phyloP scores from a whole-genome alignment of 2,329 filamentous ascomycete genomes.

The Aureobasidium sp. region DNA sequence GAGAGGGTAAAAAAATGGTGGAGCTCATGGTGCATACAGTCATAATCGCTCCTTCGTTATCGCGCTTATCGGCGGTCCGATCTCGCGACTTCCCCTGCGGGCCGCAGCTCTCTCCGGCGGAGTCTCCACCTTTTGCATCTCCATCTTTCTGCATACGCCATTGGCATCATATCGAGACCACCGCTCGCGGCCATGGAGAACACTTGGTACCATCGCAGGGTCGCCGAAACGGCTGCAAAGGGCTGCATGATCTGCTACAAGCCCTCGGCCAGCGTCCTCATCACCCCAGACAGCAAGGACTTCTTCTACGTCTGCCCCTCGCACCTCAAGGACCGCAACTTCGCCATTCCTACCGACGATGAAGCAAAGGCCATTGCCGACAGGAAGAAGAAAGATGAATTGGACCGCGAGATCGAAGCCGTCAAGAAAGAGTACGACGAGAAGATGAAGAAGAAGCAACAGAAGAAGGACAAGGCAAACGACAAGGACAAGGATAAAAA shows the following conservation, averaged over 20 bases:
- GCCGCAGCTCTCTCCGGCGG: not conserved
- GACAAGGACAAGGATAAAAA: conserved; percentile 53
- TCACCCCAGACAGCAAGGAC: conserved; percentile 85
- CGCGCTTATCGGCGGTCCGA: conserved; percentile 11
- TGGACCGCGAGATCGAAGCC: conserved; percentile 40
- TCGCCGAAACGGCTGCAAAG: conserved; percentile 75
- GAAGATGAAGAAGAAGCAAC: conserved; percentile 31
- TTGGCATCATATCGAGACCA: not conserved
- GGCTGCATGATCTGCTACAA: conserved; percentile 90
- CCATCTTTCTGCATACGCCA: not conserved
- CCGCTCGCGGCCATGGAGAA: conserved; percentile 41
- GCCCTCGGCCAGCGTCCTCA: conserved; percentile 74
- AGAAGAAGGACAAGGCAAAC: conserved; percentile 33
- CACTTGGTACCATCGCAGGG: conserved; percentile 74
- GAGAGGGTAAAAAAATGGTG: not conserved
- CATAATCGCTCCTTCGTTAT: conserved; percentile 7
- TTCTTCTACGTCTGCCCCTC: conserved; percentile 75
- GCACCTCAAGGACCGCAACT: conserved; percentile 76
- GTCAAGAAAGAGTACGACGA: conserved; percentile 46
- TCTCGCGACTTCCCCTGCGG: not conserved
- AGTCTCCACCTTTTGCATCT: not conserved
- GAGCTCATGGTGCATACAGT: not conserved
- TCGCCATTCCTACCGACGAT: conserved; percentile 64
- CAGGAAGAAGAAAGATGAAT: conserved; percentile 44
- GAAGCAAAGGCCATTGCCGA: conserved; percentile 52